A percentile compares a stretch with the other conserved stretches of the same genome.
Evolutionary conservation across 208 protist species (phyloP).

Genomic region (Trypanosoma brucei): DNA sequence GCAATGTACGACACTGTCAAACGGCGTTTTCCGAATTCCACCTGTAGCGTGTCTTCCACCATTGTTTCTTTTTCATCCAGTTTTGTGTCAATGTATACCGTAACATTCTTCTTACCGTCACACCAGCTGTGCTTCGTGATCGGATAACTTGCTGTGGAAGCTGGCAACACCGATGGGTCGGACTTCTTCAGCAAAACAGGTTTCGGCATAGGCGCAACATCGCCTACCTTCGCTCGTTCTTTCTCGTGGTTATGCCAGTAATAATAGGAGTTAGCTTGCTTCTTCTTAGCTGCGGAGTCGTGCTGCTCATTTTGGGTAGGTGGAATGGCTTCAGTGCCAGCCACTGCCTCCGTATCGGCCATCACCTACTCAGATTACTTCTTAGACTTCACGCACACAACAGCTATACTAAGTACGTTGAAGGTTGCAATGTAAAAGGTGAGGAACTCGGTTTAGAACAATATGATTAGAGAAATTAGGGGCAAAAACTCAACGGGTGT

Average conservation of each 20-base stretch:
- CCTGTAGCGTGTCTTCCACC: slow-evolving; percentile 27
- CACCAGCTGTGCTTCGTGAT: slow-evolving; percentile 77
- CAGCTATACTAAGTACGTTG: not conserved
- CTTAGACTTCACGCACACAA: not conserved
- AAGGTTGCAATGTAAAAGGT: too few relatives aligned
- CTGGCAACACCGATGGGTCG: slow-evolving; percentile 8
- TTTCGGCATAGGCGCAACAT: slow-evolving; percentile 74
- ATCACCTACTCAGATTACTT: not conserved
- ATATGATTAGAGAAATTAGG: too few relatives aligned
- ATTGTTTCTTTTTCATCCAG: slow-evolving; percentile 37
- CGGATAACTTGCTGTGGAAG: not conserved
- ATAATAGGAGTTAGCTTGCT: slow-evolving; percentile 68
- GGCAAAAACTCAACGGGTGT: too few relatives aligned
- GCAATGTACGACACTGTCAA: slow-evolving; percentile 36
- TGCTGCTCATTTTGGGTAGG: not conserved
- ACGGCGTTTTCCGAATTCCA: slow-evolving; percentile 31
- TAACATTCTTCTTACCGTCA: slow-evolving; percentile 56
- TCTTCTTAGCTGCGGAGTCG: slow-evolving; percentile 24
- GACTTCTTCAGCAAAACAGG: slow-evolving; percentile 59
- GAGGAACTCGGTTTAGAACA: too few relatives aligned
- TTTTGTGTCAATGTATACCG: slow-evolving; percentile 63
- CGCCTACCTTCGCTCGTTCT: slow-evolving; percentile 69
- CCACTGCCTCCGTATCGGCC: not conserved
- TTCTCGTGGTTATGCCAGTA: slow-evolving; percentile 88
- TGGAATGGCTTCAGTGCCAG: not conserved